Evolutionary conservation across 2,329 filamentous ascomycete genomes (phyloP), one percentile per base, ranked within the genome.

Genomic region (Colletotrichum nymphaeae): DNA sequence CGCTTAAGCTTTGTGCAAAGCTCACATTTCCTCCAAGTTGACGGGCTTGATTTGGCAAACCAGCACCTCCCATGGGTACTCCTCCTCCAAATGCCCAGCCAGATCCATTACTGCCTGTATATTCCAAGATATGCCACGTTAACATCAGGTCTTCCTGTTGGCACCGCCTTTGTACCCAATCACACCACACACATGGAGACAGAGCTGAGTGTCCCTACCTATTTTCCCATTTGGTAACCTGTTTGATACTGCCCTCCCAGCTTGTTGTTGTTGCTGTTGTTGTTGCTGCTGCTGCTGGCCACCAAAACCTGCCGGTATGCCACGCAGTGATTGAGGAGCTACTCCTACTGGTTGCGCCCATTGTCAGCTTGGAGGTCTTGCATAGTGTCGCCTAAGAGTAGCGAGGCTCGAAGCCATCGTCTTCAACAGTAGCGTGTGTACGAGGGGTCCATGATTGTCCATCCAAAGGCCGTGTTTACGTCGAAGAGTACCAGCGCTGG

Each of bases 211-310:
- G 22, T 53, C 65, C 75, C 81, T 87, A 92, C 91, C 88, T 86
- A 92, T 83, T 82, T 93, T 93, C 68, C 90, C 90, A 77, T 91
- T 91, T 71, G 90, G 90, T 87, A 93, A 85, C 79, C 91, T 87
- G 80, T 81, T 89, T 67, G 90, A 86, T 55, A 88, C 87, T 75
- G 85, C 84, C 79, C 91, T 87, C 68, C 84, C 88, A 76, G 86
- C 80, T 76, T 86, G 87, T 78, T 74, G 72, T 24, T 77, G 77
- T 76, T 86, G 87, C 78, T 73, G 71, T 28, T 77, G 77, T 52
- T 78, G 77, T 16, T 77, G 79, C 75, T 84, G 84, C 75, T 84
- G 84, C 75, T 89, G 90, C 77, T 90, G 89, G 77, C 85, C 85
- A 76, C 86, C 87, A 80, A 91, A 92, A 75, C 88, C 88, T 78